phyloP scores from a whole-genome alignment of 306 rosid species.

The Lupinus albus region DNA sequence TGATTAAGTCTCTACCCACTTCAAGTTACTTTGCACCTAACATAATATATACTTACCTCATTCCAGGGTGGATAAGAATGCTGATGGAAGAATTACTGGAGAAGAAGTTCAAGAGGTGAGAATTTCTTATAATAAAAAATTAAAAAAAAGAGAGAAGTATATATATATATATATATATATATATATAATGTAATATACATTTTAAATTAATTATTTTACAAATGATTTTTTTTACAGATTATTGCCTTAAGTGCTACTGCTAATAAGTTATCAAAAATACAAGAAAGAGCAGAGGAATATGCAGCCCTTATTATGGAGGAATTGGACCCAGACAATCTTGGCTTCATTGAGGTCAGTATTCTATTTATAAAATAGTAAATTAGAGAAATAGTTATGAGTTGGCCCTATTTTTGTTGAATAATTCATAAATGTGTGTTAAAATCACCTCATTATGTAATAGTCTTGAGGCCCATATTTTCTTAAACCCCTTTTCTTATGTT shows the following conservation, averaged over 20 bases:
- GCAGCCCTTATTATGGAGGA: constrained; percentile 95
- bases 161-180: no score
- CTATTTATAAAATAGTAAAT: background rate
- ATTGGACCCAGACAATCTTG: constrained; percentile 76
- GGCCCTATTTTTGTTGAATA: background rate
- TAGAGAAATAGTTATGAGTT: background rate
- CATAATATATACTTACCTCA: background rate
- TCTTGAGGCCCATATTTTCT: no score
- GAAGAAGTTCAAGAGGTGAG: constrained; percentile 86
- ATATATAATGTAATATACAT: background rate
- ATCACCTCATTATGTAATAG: no score
- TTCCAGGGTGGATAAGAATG: constrained; percentile 90
- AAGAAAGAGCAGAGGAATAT: constrained; percentile 81
- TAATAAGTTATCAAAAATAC: constrained; percentile 77
- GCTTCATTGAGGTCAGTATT: constrained; percentile 70
- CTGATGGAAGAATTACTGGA: constrained; percentile 79
- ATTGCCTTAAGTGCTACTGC: constrained; percentile 82
- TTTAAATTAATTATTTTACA: background rate
- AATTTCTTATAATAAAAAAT: background rate
- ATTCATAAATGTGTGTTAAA: no score
- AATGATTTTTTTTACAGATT: constrained; percentile 52
- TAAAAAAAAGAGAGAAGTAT: no score
- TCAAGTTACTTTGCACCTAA: background rate
- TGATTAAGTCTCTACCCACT: constrained; percentile 26
- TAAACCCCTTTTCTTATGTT: no score